Evolutionary conservation across 192 early-diverging fungal species (phyloP).

Genomic region (Physocladia obscura): DNA sequence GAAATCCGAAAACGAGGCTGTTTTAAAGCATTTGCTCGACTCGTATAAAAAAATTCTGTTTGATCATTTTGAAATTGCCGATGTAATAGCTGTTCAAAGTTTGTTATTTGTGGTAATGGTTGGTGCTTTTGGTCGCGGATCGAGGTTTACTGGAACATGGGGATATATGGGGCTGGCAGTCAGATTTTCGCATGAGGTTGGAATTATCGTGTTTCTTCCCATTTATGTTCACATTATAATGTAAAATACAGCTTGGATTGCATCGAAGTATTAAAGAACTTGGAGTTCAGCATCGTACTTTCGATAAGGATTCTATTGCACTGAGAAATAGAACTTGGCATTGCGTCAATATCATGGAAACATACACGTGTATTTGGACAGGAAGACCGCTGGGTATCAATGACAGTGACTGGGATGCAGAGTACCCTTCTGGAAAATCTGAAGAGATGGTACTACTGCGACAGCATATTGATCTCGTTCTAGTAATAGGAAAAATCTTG

Average conservation of each 20-base stretch:
- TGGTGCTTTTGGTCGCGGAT: slow-evolving; percentile 18
- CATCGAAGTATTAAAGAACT: slow-evolving; percentile 1
- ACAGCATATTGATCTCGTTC: slow-evolving; percentile 17
- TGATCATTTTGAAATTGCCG: slow-evolving; percentile 20
- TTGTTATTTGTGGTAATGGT: too few relatives aligned
- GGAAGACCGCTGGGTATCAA: slow-evolving; percentile 21
- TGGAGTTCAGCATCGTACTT: slow-evolving; percentile 8
- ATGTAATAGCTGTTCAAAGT: slow-evolving; percentile 15
- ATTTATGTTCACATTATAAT: background rate
- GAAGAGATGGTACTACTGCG: background rate
- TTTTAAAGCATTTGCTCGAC: background rate
- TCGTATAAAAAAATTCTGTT: slow-evolving; percentile 11
- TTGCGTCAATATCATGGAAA: slow-evolving; percentile 27
- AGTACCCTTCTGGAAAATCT: background rate
- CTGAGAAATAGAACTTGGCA: slow-evolving; percentile 19
- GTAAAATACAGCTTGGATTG: slow-evolving; percentile 10
- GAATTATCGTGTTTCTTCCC: background rate
- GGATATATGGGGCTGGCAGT: slow-evolving; percentile 21
- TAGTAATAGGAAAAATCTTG: slow-evolving; percentile 9
- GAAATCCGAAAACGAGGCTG: slow-evolving; percentile 6
- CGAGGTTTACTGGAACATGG: slow-evolving; percentile 11
- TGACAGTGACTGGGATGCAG: slow-evolving; percentile 26
- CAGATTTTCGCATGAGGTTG: slow-evolving; percentile 10
- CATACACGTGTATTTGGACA: slow-evolving; percentile 23
- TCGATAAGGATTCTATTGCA: slow-evolving; percentile 4